These are phyloP conservation scores for Malassezia obtusa DNA, from an alignment of 1,284 basidiomycete genomes.

Conservation along the genomic window DNA sequence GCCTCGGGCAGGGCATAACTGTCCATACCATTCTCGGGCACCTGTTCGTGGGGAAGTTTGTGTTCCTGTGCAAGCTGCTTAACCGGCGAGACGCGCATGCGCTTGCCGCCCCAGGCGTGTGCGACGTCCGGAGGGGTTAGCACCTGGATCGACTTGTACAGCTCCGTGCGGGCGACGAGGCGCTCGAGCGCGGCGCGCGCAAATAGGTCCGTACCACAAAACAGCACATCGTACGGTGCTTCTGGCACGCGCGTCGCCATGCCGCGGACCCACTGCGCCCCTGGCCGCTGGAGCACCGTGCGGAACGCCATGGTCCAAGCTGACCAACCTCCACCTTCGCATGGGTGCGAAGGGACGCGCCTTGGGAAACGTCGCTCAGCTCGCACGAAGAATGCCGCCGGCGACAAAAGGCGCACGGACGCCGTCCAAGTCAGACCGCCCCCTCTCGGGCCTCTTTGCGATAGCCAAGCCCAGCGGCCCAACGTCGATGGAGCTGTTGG, in stretches of 20 bases:
- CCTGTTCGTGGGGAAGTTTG: constrained; percentile 15
- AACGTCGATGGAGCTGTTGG: constrained; percentile 81
- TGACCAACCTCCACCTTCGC: background rate
- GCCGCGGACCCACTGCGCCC: background rate
- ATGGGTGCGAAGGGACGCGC: background rate
- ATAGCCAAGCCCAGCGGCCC: constrained; percentile 76
- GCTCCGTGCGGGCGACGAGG: constrained; percentile 8
- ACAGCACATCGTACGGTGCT: constrained; percentile 39
- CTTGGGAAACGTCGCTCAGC: background rate
- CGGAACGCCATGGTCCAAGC: background rate
- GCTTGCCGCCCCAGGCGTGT: constrained; percentile 31
- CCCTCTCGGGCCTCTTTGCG: constrained; percentile 70
- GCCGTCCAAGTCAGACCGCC: constrained; percentile 36
- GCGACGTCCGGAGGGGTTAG: constrained; percentile 56
- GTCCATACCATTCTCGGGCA: constrained; percentile 21
- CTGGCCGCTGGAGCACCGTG: too few species aligned
- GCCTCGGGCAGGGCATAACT: constrained; percentile 11
- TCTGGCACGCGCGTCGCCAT: background rate
- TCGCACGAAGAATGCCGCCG: background rate
- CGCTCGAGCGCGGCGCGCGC: constrained; percentile 18
- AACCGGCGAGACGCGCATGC: constrained; percentile 35
- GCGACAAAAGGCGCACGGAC: background rate
- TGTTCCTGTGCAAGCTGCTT: constrained; percentile 24
- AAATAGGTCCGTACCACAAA: constrained; percentile 43
- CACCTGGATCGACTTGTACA: constrained; percentile 51